phyloP scores from a whole-genome alignment of 306 rosid genomes.

The Spatholobus suberectus region DNA sequence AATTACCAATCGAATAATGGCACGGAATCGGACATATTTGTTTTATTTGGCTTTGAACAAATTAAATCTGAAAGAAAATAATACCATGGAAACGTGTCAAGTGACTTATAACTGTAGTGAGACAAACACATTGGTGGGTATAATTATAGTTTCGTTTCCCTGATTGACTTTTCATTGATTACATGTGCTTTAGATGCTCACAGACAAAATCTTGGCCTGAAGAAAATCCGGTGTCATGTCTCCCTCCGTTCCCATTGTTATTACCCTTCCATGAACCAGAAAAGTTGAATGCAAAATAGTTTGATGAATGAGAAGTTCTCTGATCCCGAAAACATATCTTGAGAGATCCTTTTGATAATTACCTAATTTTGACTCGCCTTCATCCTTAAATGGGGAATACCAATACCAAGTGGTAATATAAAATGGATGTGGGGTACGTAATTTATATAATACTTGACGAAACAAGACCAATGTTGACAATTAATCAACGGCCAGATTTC shows the following conservation, averaged over 20 bases:
- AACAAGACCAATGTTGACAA: slow-evolving; percentile 60
- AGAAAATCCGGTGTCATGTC: slow-evolving; percentile 64
- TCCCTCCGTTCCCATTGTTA: slow-evolving; percentile 40
- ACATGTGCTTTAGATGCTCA: slow-evolving; percentile 53
- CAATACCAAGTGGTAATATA: slow-evolving; percentile 21
- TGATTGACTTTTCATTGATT: slow-evolving; percentile 54
- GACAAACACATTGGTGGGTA: slow-evolving; percentile 39
- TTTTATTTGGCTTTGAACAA: slow-evolving; percentile 20
- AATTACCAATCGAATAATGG: slow-evolving; percentile 31
- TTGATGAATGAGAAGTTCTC: slow-evolving; percentile 33
- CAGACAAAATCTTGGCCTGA: slow-evolving; percentile 54
- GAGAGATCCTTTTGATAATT: slow-evolving; percentile 60
- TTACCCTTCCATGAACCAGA: slow-evolving; percentile 33
- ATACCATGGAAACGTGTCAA: slow-evolving; percentile 20
- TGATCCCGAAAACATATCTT: slow-evolving; percentile 52
- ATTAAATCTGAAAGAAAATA: neutral
- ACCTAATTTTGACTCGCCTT: slow-evolving; percentile 54
- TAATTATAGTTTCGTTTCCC: slow-evolving; percentile 33
- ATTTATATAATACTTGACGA: slow-evolving; percentile 44
- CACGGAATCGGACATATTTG: neutral
- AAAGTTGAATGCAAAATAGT: slow-evolving; percentile 35
- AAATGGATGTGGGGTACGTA: neutral
- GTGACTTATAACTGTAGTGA: slow-evolving; percentile 27
- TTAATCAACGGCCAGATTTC: slow-evolving; percentile 56
- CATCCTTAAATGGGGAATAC: slow-evolving; percentile 27